Base-by-base conservation (phyloP, 192 early-diverging fungal species). In the Allomyces macrogynus region DNA sequence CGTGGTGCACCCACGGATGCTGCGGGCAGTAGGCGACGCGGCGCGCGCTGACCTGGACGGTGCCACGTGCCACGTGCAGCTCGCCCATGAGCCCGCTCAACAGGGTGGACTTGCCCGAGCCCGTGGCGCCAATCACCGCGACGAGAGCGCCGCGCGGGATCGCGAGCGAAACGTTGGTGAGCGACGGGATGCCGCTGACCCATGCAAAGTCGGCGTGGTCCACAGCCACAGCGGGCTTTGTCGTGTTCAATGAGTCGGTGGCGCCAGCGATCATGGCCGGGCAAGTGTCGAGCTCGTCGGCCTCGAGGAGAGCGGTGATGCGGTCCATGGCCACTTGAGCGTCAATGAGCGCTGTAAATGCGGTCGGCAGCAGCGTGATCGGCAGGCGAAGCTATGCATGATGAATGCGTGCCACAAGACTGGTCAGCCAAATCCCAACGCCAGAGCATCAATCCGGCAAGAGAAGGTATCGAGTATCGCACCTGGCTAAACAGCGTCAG, bases 1-100 rank as follows among this genome's bases (percentile, higher is more conserved):
- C 82, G 62, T 84, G 84, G 70, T 82, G 78, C 61, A 86, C 82
- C 84, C 84, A 86, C 16, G 84, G 76, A 60, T 78, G 77, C 72
- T 86, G 84, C 10, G 84, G 75, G 18, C 76, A 76, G 68, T 81
- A 85, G 1, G 83, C 81, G 25, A 83, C 61, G 27, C 49, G 67
- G 49, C 32, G 3, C 32, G 49, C 12, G 8, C 8, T 8, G 7
- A 8, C 77, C 78, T 11, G 65, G 54, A 0, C 65, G 26, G 16
- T 40, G 23, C 65, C 62, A 25, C 43, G n/a, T 1, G 22, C n/a
- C 18, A 64, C 54, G 24, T 70, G 62, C 54, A 74, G 43, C 67
- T 71, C 71, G n/a, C 75, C 75, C 60, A 76, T 42, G 10, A 77
- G 61, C 1, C 69, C 70, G 44, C 62, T 71, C 10, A 78, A 63